These are phyloP conservation scores for Stagonosporopsis vannaccii DNA, from an alignment of 2,329 filamentous ascomycete species.

Conservation along the genomic window DNA sequence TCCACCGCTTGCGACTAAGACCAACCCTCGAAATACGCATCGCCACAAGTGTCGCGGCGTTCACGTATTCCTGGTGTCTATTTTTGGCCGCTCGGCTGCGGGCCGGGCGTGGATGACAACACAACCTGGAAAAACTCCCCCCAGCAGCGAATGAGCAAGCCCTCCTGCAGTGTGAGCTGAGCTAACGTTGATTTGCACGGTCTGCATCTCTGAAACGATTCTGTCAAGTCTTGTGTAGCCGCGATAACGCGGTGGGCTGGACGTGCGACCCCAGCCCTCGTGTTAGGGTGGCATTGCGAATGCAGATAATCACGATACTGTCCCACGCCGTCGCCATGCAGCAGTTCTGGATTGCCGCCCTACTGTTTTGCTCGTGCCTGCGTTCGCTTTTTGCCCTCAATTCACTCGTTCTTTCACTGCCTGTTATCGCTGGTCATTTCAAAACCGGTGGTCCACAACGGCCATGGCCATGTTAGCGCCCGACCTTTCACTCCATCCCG, in stretches of 20 bases:
- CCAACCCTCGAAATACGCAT: constrained; percentile 13
- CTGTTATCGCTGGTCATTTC: constrained; percentile 1
- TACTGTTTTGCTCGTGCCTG: constrained; percentile 27
- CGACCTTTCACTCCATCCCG: constrained; percentile 25
- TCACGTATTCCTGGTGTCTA: constrained; percentile 16
- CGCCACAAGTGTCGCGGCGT: constrained; percentile 27
- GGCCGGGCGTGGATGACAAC: constrained; percentile 17
- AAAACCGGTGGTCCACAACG: constrained; percentile 20
- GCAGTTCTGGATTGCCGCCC: constrained; percentile 23
- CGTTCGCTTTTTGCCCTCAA: constrained; percentile 14
- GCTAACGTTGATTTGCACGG: constrained; percentile 30
- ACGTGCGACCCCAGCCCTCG: constrained; percentile 29
- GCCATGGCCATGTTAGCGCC: constrained; percentile 34
- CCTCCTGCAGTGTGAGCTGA: constrained; percentile 31
- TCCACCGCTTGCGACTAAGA: constrained; percentile 20
- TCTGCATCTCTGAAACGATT: constrained; percentile 34
- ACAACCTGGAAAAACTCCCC: constrained; percentile 25
- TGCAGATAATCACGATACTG: constrained; percentile 33
- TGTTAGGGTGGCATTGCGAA: constrained; percentile 23
- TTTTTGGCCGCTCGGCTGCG: constrained; percentile 2
- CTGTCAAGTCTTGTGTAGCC: constrained; percentile 28
- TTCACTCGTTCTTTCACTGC: constrained; percentile 6
- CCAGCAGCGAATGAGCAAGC: constrained; percentile 32
- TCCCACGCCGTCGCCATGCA: constrained; percentile 33
- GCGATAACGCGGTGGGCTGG: constrained; percentile 25